Base-by-base conservation (phyloP, 2,329 filamentous ascomycete genomes). In the Scedosporium boydii region DNA sequence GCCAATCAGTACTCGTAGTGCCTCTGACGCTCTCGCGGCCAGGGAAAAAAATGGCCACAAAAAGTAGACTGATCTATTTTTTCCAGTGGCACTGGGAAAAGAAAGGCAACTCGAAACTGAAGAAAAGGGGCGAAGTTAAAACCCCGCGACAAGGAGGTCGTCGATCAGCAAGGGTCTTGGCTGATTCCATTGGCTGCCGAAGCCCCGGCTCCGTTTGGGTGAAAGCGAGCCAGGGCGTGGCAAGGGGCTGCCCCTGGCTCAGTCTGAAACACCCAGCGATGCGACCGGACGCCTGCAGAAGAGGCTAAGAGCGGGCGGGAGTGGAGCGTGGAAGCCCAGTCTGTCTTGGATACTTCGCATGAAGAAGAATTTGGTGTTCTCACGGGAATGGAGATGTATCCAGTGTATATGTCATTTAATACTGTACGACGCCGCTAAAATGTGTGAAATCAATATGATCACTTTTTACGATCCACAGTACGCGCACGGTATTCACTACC, bases 61-160 rank as follows among this genome's bases (percentile, higher is more conserved):
- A 46, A 21, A 7, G 44, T 23, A 48, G 16, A n/a, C 44, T 3
- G 34, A 38, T 12, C 34, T 38, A 38, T 38, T 38, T 38, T 38
- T 38, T 14, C 44, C 44, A 48, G 44, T 48, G 44, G 44, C 44
- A 9, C 10, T 21, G 44, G n/a, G 2, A n/a, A n/a, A 21, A 48
- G n/a, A 56, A 18, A 23, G 21, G 51, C 51, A 56, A 58, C 26
- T 58, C 55, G 55, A 58, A 58, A 58, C 55, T 58, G 34, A 41
- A 58, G 55, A 58, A 38, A 41, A 58, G 55, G 55, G 55, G 34
- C 26, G 55, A 58, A 41, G 55, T 58, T 27, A 41, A 58, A 58
- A 41, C 27, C 55, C 27, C 55, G 55, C 55, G 55, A 58, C 55
- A 58, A 58, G 55, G 55, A 58, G 55, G 55, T 58, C 27, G 55